A percentile compares a stretch with the other conserved stretches of the same genome.
These are phyloP conservation scores for Dioscorea alata DNA, from an alignment of 106 monocot species.

Conservation along the genomic window DNA sequence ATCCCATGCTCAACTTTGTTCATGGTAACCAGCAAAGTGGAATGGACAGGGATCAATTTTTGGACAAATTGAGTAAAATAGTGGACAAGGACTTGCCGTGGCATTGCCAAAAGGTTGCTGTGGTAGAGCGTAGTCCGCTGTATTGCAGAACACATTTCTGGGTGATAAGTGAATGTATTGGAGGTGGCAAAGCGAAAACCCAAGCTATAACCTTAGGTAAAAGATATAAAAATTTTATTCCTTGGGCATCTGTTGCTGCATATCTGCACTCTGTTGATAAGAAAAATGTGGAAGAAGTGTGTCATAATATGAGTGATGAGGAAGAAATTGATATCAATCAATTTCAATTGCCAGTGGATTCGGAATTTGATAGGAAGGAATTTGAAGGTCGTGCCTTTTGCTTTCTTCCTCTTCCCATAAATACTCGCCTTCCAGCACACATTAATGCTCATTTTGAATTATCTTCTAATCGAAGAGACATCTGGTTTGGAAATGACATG, in stretches of 20 bases:
- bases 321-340: conserved; percentile 14
- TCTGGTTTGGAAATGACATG: conserved; percentile 99
- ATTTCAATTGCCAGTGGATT: conserved; percentile 14
- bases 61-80: conserved; percentile 63
- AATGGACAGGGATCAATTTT: conserved; percentile 77
- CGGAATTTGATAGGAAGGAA: conserved; percentile 28
- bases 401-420: conserved; percentile 88
- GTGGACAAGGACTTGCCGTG: conserved; percentile 78
- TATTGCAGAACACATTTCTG: conserved; percentile 45
- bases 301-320: conserved; percentile 14
- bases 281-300: conserved; percentile 26
- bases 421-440: conserved; percentile 78
- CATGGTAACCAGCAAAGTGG: conserved; percentile 42
- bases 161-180: conserved; percentile 84
- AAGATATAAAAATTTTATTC: conserved; percentile 70
- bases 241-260: conserved; percentile 96
- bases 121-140: conserved; percentile 46
- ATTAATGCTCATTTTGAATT: conserved; percentile 97
- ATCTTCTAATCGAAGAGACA: conserved; percentile 95
- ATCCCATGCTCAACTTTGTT: conserved; percentile 73
- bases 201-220: conserved; percentile 41
- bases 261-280: conserved; percentile 45
- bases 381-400: conserved; percentile 86
- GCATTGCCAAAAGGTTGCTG: conserved; percentile 68
- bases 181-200: conserved; percentile 75